Base-by-base conservation (phyloP, 345 rosid species). In the Boechera divaricarpa region DNA sequence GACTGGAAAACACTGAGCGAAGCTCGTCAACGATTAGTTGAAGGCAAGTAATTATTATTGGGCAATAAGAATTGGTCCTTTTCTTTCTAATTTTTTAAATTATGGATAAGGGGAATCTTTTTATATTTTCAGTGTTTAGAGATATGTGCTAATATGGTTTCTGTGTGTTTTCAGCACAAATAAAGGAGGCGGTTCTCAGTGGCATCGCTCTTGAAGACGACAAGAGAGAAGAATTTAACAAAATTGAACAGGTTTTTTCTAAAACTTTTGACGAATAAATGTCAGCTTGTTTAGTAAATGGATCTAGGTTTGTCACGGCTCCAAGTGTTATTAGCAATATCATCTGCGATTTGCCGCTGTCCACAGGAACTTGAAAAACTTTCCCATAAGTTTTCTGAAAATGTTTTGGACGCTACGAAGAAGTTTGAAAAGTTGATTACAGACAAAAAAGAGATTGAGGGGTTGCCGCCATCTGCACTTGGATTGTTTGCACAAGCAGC, bases 121-220 rank as follows among this genome's bases (percentile, higher is more conserved):
- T 18, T 15, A 26, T 67, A 7, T 44, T 26, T 26, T 70, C 48
- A 28, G 21, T 49, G n/a, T 41, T 12, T 49, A 38, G 38, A 63
- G 59, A 16, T 59, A 24, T 60, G 52, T 73, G 63, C 73, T 78
- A 38, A 75, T 44, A 29, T 72, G 59, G 39, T 21, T 32, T 69
- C 70, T 67, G 28, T 82, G 60, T 54, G 15, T 79, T 67, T 74
- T 48, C 95, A 90, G 97, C 82, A 29, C 87, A 86, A 86, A 84
- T 92, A 63, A 92, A 89, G 91, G 92, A 92, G 73, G 98, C 97
- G 26, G 86, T 92, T 83, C 98, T 94, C 28, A 86, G 65, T 67
- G 98, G 98, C 85, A 93, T 94, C 74, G 86, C 97, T 75, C 91
- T 94, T 72, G 93, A 90, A 76, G 98, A 90, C 60, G 91, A 83